A percentile compares a stretch with the other conserved stretches of the same genome.
Conservation (phyloP, 1,284 basidiomycete species). For the Rhodotorula glutinis region DNA sequence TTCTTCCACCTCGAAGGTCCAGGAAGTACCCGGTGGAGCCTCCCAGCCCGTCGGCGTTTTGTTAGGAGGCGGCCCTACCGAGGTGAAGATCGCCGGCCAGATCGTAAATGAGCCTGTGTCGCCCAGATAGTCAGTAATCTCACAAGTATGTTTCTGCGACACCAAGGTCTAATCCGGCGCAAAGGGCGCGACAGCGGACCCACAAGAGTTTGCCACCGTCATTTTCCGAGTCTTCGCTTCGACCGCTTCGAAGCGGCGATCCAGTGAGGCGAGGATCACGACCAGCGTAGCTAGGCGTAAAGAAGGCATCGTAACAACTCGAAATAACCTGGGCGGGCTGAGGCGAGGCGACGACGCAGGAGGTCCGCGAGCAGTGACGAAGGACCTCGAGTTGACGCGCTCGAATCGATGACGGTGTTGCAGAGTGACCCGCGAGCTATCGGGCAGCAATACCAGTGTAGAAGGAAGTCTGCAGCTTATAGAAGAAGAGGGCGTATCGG, state of each 20-base stretch:
- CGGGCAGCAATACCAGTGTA: too few relatives aligned
- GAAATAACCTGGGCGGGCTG: too few relatives aligned
- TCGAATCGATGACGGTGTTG: too few relatives aligned
- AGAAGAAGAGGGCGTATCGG: too few relatives aligned
- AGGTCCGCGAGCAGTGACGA: too few relatives aligned
- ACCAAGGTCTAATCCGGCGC: too few relatives aligned
- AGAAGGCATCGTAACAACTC: too few relatives aligned
- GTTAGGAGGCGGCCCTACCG: constrained; percentile 7
- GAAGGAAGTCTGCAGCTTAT: too few relatives aligned
- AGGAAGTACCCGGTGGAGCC: constrained; percentile 3
- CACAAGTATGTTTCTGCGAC: background rate
- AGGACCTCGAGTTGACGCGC: too few relatives aligned
- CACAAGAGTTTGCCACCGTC: background rate
- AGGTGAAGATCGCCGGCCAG: constrained; percentile 13
- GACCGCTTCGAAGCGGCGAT: background rate
- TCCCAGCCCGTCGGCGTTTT: constrained; percentile 25
- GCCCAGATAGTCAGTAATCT: background rate
- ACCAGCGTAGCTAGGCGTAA: background rate
- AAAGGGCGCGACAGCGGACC: background rate
- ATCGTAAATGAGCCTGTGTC: constrained; percentile 11
- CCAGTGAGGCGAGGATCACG: background rate
- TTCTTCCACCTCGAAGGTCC: constrained; percentile 16
- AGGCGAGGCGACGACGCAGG: too few relatives aligned
- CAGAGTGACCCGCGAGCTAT: too few relatives aligned
- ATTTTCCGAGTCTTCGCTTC: background rate